Evolutionary conservation across 225 moss, liverwort and hornwort species (phyloP).

Genomic region (Polytrichum formosum): DNA sequence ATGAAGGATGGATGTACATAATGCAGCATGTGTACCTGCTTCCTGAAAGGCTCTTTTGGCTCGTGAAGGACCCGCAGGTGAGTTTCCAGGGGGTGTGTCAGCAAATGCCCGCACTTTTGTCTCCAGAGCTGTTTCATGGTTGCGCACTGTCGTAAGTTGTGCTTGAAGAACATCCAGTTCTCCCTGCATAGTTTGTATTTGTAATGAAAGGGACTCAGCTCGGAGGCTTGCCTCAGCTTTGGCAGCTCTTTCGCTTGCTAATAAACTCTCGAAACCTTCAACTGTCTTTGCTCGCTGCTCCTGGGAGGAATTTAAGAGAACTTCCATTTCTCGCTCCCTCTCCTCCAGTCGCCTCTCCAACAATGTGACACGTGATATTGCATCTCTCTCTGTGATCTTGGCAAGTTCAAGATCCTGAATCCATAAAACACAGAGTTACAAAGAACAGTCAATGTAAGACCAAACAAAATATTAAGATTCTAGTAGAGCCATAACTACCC

Average conservation of each 20-base stretch:
- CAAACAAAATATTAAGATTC: too few relatives aligned
- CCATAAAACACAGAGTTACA: too few relatives aligned
- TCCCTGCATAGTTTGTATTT: conserved; percentile 57
- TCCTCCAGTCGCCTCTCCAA: conserved; percentile 71
- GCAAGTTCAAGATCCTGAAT: conserved; percentile 48
- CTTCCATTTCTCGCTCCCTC: conserved; percentile 80
- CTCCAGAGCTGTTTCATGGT: conserved; percentile 57
- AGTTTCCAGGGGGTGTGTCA: conserved; percentile 18
- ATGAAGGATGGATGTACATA: neutral
- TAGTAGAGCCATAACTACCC: too few relatives aligned
- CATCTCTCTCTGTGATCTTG: conserved; percentile 45
- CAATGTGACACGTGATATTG: conserved; percentile 41
- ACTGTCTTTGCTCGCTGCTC: conserved; percentile 83
- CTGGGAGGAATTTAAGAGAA: conserved; percentile 51
- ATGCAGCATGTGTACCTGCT: conserved; percentile 11
- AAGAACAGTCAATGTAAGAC: too few relatives aligned
- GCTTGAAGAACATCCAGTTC: conserved; percentile 45
- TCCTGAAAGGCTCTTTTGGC: conserved; percentile 66
- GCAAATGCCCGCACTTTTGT: conserved; percentile 40
- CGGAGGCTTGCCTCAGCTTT: conserved; percentile 61
- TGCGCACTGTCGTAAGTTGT: conserved; percentile 51
- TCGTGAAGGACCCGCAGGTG: conserved; percentile 35
- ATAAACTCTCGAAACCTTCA: conserved; percentile 66
- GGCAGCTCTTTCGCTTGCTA: conserved; percentile 72
- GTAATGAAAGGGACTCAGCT: conserved; percentile 75